Evolutionary conservation across 1,139 yeast species (phyloP).

Genomic region (Barnettozyma hawaiiensis): DNA sequence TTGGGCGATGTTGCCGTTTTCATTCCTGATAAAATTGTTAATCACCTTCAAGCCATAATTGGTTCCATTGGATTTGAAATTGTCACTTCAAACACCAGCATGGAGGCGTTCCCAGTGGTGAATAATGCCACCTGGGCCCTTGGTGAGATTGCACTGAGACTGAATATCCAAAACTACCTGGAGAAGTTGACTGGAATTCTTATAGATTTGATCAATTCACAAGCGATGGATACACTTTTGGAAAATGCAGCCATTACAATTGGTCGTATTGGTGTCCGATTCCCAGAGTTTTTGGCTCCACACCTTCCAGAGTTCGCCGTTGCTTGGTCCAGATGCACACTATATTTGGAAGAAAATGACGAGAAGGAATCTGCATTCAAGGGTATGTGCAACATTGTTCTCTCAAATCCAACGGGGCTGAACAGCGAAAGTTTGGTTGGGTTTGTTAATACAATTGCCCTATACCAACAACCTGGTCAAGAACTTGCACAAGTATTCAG

Average conservation of each 20-base stretch:
- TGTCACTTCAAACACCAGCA: slow-evolving; percentile 34
- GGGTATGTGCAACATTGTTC: slow-evolving; percentile 69
- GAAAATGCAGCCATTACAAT: slow-evolving; percentile 92
- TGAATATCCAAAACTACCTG: slow-evolving; percentile 57
- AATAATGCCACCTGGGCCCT: slow-evolving; percentile 93
- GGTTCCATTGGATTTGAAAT: slow-evolving; percentile 66
- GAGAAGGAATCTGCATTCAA: slow-evolving; percentile 77
- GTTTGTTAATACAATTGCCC: slow-evolving; percentile 60
- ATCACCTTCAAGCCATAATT: slow-evolving; percentile 54
- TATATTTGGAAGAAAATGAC: slow-evolving; percentile 62
- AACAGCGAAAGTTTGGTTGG: slow-evolving; percentile 46
- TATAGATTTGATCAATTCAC: slow-evolving; percentile 55
- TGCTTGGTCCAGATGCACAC: slow-evolving; percentile 64
- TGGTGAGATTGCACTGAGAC: slow-evolving; percentile 75
- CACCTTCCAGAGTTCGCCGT: slow-evolving; percentile 51
- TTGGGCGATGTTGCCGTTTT: slow-evolving; percentile 80
- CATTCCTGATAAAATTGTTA: slow-evolving; percentile 43
- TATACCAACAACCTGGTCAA: slow-evolving; percentile 48
- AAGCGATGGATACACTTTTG: slow-evolving; percentile 54
- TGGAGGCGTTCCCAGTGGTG: slow-evolving; percentile 55
- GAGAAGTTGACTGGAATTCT: slow-evolving; percentile 55
- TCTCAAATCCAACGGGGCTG: slow-evolving; percentile 62
- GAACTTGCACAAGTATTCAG: slow-evolving; percentile 40
- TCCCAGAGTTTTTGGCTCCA: slow-evolving; percentile 55
- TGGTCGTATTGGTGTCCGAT: slow-evolving; percentile 76